Percentiles rank a stretch among this genome's conserved stretches.
These are phyloP conservation scores for Colletotrichum viniferum DNA, from an alignment of 2,329 filamentous ascomycete genomes.

Conservation along the genomic window DNA sequence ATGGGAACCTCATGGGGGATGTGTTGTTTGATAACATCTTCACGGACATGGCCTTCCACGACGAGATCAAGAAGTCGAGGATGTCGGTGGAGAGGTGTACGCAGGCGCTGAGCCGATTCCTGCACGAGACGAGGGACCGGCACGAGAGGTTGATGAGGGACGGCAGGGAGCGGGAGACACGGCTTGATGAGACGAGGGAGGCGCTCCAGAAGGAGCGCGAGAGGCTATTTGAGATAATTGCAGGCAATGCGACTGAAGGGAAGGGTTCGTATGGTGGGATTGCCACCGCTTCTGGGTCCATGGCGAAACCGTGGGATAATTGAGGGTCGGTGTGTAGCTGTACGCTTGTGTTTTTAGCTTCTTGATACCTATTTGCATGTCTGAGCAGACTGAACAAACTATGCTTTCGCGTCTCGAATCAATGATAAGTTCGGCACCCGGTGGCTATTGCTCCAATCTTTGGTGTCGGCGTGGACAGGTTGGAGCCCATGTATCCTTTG, in stretches of 20 bases:
- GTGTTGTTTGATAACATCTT: constrained; percentile 62
- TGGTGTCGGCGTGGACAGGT: accelerated
- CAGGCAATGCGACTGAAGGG: neutral
- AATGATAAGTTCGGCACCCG: neutral
- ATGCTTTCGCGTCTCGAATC: accelerated
- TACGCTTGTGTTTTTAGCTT: neutral
- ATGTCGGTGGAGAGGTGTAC: constrained; percentile 38
- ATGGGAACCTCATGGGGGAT: constrained; percentile 51
- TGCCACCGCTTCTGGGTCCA: neutral
- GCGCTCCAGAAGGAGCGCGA: constrained; percentile 50
- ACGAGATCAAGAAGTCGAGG: constrained; percentile 52
- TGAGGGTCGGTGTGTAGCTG: neutral
- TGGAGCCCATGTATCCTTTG: accelerated
- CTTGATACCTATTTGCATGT: neutral
- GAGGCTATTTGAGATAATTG: constrained; percentile 40
- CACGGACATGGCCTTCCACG: constrained; percentile 55
- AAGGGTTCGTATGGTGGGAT: neutral
- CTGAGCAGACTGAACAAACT: neutral
- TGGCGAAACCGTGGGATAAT: neutral
- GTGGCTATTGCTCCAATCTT: accelerated
- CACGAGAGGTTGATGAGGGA: constrained; percentile 33
- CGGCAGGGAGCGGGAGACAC: constrained; percentile 30
- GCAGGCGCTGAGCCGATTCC: constrained; percentile 34
- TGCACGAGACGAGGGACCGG: constrained; percentile 34
- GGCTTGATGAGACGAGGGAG: constrained; percentile 36